Percentiles rank a stretch among this genome's conserved stretches.
Evolutionary conservation across 2,329 filamentous ascomycete species (phyloP).

Genomic region (Cladorrhinum sp.): DNA sequence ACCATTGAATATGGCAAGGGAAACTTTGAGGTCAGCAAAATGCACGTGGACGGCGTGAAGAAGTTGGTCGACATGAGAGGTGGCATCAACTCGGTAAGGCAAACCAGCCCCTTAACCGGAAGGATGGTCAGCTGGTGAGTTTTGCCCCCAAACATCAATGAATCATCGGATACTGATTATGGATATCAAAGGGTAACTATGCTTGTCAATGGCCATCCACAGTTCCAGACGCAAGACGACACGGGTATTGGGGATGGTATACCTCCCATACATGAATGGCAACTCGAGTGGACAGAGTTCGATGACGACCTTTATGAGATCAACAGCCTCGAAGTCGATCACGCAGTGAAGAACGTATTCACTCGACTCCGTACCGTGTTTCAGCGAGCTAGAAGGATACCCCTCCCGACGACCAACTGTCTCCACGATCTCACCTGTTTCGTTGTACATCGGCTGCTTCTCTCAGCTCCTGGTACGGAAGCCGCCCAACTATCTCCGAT

Average conservation of each 20-base stretch:
- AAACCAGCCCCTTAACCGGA: constrained; percentile 51
- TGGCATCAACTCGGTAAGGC: constrained; percentile 46
- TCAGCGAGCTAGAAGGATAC: constrained; percentile 28
- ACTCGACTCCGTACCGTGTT: constrained; percentile 45
- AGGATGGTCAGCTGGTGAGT: constrained; percentile 54
- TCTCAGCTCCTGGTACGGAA: constrained; percentile 12
- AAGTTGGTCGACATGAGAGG: constrained; percentile 48
- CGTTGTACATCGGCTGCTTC: constrained; percentile 49
- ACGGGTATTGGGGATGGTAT: constrained; percentile 47
- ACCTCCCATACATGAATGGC: constrained; percentile 48
- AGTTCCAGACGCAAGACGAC: constrained; percentile 53
- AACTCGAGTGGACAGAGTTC: constrained; percentile 29
- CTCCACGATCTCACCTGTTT: constrained; percentile 57
- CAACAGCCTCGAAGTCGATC: constrained; percentile 32
- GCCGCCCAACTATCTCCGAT: constrained; percentile 23
- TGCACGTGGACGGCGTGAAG: constrained; percentile 51
- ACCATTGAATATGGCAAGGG: constrained; percentile 59
- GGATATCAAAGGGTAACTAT: constrained; percentile 51
- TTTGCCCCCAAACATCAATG: too few species aligned
- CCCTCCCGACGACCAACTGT: constrained; percentile 37
- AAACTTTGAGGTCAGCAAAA: constrained; percentile 41
- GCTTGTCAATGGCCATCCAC: constrained; percentile 50
- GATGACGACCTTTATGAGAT: constrained; percentile 20
- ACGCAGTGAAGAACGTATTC: constrained; percentile 37
- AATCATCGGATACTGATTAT: neutral